phyloP scores from a whole-genome alignment of 805 yeast genomes.

The Dipodascopsis uninucleata region DNA sequence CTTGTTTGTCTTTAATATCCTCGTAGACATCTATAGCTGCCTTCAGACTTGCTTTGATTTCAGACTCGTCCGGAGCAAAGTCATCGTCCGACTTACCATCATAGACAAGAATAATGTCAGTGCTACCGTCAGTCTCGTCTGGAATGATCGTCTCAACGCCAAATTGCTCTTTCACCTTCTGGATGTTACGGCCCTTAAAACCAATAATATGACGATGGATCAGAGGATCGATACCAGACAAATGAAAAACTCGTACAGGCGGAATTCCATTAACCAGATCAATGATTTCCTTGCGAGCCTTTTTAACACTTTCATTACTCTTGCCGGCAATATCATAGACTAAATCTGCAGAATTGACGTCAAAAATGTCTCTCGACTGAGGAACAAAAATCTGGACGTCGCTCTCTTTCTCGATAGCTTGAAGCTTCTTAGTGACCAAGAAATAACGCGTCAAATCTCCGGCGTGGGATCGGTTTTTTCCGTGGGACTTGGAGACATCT shows the following conservation, averaged over 20 bases:
- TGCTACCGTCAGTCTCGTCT: slow-evolving; percentile 40
- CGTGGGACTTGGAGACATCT: slow-evolving; percentile 87
- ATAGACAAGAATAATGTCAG: slow-evolving; percentile 53
- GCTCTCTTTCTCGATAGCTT: slow-evolving; percentile 42
- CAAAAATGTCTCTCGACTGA: slow-evolving; percentile 42
- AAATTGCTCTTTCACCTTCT: slow-evolving; percentile 38
- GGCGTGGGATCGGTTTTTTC: slow-evolving; percentile 57
- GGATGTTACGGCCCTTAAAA: slow-evolving; percentile 33
- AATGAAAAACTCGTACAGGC: slow-evolving; percentile 57
- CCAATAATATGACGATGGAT: slow-evolving; percentile 48
- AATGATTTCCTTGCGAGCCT: slow-evolving; percentile 71
- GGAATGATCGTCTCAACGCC: slow-evolving; percentile 53
- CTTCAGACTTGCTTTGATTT: slow-evolving; percentile 52
- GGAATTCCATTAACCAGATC: slow-evolving; percentile 65
- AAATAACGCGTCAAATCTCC: slow-evolving; percentile 68
- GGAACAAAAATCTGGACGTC: slow-evolving; percentile 50
- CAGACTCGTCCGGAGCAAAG: slow-evolving; percentile 66
- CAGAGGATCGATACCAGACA: slow-evolving; percentile 65
- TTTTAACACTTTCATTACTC: slow-evolving; percentile 48
- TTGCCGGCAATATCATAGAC: slow-evolving; percentile 59
- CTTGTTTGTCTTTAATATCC: slow-evolving; percentile 55
- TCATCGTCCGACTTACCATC: slow-evolving; percentile 43
- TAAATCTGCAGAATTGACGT: slow-evolving; percentile 44
- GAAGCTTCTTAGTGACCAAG: slow-evolving; percentile 31
- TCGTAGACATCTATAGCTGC: slow-evolving; percentile 54